Evolutionary conservation across 1,139 yeast species (phyloP), one percentile per base, ranked within the genome.

Genomic region (Sugiyamaella grinbergsii): DNA sequence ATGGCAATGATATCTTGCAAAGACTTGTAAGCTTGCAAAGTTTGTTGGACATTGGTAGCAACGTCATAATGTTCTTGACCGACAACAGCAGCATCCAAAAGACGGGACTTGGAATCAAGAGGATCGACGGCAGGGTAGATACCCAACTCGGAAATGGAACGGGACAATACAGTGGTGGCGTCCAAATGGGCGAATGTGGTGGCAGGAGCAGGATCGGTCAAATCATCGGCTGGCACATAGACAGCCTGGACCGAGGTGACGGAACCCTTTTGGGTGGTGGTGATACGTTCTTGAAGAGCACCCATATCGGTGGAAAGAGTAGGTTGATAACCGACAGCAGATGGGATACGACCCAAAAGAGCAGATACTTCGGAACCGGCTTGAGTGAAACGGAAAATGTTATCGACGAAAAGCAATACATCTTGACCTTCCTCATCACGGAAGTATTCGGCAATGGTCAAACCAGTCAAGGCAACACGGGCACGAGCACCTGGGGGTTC

Each of bases 401-500:
- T 93, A 82, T 93, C 98, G 73, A 93, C 88, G 83, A 93, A 93
- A 75, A 93, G 85, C 85, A 93, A 83, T 78, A 93, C 98, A 86
- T 93, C 98, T 82, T 93, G 98, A 77, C 98, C 98, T 81, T 93
- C 98, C 79, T 88, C 98, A 77, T 93, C 98, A 89, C 98, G 94
- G 94, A 93, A 93, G 82, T 93, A 93, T 82, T 93, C 98, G 70
- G 98, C 98, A 77, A 93, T 90, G 78, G 98, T 93, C 77, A 93
- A 85, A 85, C 98, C 98, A 68, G 98, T 93, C 76, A 93, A 82
- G 71, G 98, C 98, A 75, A 93, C 98, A 85, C 98, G 94, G 71
- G 98, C 98, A 85, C 98, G 91, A 71, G 98, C 98, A 80, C 98
- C 98, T 68, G 98, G 98, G 73, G 98, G 98, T 83, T 93, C 98